A percentile compares a stretch with the other conserved stretches of the same genome.
These are phyloP conservation scores for Mariannaea elegans DNA, from an alignment of 2,329 filamentous ascomycete species.

Conservation along the genomic window DNA sequence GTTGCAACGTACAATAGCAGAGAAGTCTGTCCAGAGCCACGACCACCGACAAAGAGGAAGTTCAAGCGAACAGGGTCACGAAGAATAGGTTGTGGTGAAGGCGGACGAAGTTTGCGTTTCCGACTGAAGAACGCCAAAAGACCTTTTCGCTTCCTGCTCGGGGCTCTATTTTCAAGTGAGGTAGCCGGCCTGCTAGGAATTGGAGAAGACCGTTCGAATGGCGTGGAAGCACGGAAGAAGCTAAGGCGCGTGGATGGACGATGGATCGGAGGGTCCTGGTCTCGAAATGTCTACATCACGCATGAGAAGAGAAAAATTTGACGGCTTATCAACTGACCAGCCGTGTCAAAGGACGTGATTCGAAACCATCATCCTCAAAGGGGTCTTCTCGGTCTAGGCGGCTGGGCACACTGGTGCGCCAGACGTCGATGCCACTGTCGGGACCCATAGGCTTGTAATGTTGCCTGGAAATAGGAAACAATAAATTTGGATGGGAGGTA, in stretches of 20 bases:
- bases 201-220: constrained; percentile 32
- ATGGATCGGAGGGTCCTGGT: constrained; percentile 24
- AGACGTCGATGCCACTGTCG: constrained; percentile 41
- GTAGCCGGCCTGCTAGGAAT: constrained; percentile 27
- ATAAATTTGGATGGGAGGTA: not conserved
- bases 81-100: constrained; percentile 19
- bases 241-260: constrained; percentile 40
- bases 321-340: constrained; percentile 32
- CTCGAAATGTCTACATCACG: constrained; percentile 36
- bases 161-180: constrained; percentile 10
- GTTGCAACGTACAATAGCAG: constrained; percentile 46
- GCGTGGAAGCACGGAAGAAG: constrained; percentile 40
- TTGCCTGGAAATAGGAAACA: not conserved
- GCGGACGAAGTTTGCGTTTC: constrained; percentile 37
- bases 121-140: constrained; percentile 38
- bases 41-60: constrained; percentile 49
- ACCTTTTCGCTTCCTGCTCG: constrained; percentile 22
- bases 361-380: constrained; percentile 47
- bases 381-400: constrained; percentile 47
- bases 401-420: constrained; percentile 48
- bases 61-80: constrained; percentile 41
- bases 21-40: constrained; percentile 47
- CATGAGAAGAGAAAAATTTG: not conserved
- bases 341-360: constrained; percentile 42
- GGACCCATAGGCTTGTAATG: constrained; percentile 9